Evolutionary conservation across 257 asterid genomes (phyloP), one percentile per base, ranked within the genome.

Genomic region (Osmanthus fragrans): DNA sequence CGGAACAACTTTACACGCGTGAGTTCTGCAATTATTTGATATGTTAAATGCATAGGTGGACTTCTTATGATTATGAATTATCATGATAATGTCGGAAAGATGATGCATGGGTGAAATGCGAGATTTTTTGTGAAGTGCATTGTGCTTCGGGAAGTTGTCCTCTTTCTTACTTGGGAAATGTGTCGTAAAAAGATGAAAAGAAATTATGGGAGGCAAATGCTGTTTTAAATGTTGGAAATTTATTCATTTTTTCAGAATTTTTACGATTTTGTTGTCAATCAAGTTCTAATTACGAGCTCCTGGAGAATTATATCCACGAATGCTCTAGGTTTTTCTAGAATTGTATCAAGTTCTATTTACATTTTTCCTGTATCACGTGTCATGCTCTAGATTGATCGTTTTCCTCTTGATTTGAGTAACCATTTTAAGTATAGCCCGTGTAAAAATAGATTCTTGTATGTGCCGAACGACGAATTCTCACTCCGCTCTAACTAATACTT

Each of bases 81-180:
- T 73, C 54, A 36, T 67, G 87, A 56, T 73, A 84, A 76, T 82
- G 81, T 72, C 23, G 82, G 85, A 33, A 65, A 49, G 75, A 63
- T 82, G 45, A 66, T 73, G 86, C 87, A 82, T 72, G 83, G 70
- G 77, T 63, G 60, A 65, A 73, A 16, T 75, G 69, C 79, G 73
- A 19, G 30, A 45, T 77, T 71, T 58, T 23, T 49, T 7, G n/a
- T 45, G 70, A 69, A 30, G 70, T 80, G 71, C 84, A 76, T 83
- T 81, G 81, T 75, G 75, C 42, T 79, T 80, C 67, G 21, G 72
- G 72, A 73, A 33, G 75, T 40, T 74, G 80, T 79, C 36, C 75
- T 10, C 19, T 23, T 12, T 27, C 19, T 63, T 36, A 32, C 34
- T n/a, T 5, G 49, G 49, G 49, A 42, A 42, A 3, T 8, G 33